Conservation (phyloP, 1,139 yeast species). For the Casaregolazyma lundiana region DNA sequence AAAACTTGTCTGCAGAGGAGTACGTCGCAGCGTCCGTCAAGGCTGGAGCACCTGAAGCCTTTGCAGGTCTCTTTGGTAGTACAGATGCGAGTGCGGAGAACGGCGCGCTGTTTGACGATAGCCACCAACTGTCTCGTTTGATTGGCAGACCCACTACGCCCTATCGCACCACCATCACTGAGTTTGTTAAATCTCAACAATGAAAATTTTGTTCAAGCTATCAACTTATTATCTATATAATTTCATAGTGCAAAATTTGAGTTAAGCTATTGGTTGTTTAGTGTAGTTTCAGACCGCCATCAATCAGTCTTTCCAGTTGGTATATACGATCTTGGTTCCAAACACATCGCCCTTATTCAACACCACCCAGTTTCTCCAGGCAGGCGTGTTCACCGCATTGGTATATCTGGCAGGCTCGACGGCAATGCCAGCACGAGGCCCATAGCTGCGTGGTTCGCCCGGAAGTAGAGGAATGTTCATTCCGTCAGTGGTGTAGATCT, state of each 20-base stretch:
- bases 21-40: not conserved
- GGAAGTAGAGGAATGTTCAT: constrained; percentile 36
- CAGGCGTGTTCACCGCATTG: constrained; percentile 47
- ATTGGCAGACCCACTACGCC: not conserved
- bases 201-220: no score
- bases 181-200: not conserved
- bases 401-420: constrained; percentile 60
- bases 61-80: not conserved
- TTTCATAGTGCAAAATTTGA: no score
- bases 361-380: constrained; percentile 50
- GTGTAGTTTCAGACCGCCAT: not conserved
- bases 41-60: not conserved
- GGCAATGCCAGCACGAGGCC: constrained; percentile 55
- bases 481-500: constrained; percentile 60
- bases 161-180: not conserved
- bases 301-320: constrained; percentile 23
- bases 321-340: constrained; percentile 48
- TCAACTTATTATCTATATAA: no score
- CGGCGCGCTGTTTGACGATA: not conserved
- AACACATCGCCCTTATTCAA: constrained; percentile 51
- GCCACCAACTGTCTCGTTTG: not conserved
- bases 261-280: no score
- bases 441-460: constrained; percentile 34
- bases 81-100: not conserved
- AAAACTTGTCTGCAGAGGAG: not conserved